Conservation (phyloP, 331 rosid genomes). For the Quercus lobata region DNA sequence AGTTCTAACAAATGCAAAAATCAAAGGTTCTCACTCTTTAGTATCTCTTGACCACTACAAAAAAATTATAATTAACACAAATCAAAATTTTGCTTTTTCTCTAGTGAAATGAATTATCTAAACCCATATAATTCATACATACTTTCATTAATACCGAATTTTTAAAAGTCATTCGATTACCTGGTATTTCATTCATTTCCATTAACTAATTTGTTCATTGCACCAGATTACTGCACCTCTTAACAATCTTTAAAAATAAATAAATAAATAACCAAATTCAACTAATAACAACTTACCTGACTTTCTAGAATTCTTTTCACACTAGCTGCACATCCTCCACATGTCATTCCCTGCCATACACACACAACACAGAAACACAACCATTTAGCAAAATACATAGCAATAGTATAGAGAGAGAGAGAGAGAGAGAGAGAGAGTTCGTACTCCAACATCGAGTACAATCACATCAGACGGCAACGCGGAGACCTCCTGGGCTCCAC, state of each 20-base stretch:
- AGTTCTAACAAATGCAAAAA: not conserved
- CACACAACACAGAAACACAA: not conserved
- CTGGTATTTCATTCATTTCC: no score
- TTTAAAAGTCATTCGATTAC: no score
- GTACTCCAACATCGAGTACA: conserved; percentile 70
- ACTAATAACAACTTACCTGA: conserved; percentile 49
- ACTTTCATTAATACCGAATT: no score
- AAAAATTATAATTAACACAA: no score
- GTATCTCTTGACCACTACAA: not conserved
- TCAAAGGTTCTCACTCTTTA: not conserved
- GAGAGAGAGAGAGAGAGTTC: conserved; percentile 13
- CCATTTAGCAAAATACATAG: not conserved
- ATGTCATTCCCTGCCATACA: conserved; percentile 73
- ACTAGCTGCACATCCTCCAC: conserved; percentile 92
- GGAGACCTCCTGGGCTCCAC: conserved; percentile 45
- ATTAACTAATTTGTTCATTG: no score
- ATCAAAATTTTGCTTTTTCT: no score
- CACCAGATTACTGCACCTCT: not conserved
- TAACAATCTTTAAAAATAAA: not conserved
- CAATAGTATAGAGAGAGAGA: not conserved
- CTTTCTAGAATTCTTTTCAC: conserved; percentile 80
- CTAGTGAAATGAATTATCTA: no score
- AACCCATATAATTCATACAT: no score
- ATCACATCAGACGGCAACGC: conserved; percentile 50
- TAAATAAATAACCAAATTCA: not conserved